phyloP scores from a whole-genome alignment of 2,329 filamentous ascomycete species.

The Scytalidium sp. region DNA sequence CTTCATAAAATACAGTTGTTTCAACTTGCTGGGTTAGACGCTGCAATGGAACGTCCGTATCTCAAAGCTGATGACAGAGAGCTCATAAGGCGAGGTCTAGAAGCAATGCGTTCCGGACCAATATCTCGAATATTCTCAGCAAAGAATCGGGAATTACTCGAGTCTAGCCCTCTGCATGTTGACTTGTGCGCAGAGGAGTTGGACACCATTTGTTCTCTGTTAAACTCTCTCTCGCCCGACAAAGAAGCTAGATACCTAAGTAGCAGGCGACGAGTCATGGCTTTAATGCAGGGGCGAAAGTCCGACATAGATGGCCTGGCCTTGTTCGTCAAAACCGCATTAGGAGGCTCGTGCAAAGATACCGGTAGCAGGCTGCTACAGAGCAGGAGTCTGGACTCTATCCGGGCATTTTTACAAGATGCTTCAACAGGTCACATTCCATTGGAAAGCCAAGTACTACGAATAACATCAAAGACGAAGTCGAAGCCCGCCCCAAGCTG shows the following conservation, averaged over 20 bases:
- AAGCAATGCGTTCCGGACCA: slow-evolving; percentile 1
- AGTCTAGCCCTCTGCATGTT: slow-evolving; percentile 8
- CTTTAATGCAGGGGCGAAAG: slow-evolving; percentile 6
- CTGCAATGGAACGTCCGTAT: slow-evolving; percentile 9
- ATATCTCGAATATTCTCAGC: neutral
- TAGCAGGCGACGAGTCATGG: neutral
- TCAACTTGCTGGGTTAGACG: neutral
- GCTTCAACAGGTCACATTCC: slow-evolving; percentile 7
- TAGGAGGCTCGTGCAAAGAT: slow-evolving; percentile 12
- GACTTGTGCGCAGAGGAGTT: slow-evolving; percentile 16
- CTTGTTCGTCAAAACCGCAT: slow-evolving; percentile 1
- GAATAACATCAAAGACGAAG: slow-evolving; percentile 1
- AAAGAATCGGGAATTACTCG: neutral
- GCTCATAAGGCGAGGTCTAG: slow-evolving; percentile 8
- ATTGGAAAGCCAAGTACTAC: slow-evolving; percentile 1
- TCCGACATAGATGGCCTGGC: slow-evolving; percentile 1
- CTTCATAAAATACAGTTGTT: neutral
- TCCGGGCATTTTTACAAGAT: slow-evolving; percentile 16
- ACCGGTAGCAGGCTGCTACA: slow-evolving; percentile 51
- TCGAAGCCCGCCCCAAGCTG: neutral
- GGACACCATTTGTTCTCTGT: slow-evolving; percentile 3
- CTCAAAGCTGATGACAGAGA: slow-evolving; percentile 2
- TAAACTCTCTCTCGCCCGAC: neutral
- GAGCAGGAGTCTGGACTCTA: slow-evolving; percentile 42
- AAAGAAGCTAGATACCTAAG: neutral